Percentiles rank a stretch among this genome's conserved stretches.
Conservation (phyloP, 805 yeast genomes). For the Metschnikowia cubensis region DNA sequence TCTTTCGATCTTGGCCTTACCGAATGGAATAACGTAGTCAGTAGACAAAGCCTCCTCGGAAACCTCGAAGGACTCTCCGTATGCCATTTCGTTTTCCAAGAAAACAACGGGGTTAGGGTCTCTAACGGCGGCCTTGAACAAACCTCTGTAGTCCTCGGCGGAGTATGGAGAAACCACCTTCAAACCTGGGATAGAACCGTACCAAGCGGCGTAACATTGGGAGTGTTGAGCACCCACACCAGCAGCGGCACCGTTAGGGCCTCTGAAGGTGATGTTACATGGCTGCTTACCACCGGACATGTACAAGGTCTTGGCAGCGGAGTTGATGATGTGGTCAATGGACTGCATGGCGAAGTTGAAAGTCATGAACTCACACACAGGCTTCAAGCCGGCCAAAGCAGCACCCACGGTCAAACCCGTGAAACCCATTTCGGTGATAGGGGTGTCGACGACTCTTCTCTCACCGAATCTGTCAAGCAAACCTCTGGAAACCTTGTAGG, state of each 20-base stretch:
- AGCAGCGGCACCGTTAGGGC: conserved; percentile 99
- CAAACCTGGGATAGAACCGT: conserved; percentile 96
- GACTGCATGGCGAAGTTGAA: conserved; percentile 99
- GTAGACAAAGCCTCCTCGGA: conserved; percentile 84
- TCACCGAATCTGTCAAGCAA: conserved; percentile 93
- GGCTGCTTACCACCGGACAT: conserved; percentile 99
- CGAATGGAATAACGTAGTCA: conserved; percentile 89
- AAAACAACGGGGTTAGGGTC: conserved; percentile 98
- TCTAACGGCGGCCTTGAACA: conserved; percentile 92
- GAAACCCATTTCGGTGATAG: conserved; percentile 99
- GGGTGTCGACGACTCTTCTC: conserved; percentile 90
- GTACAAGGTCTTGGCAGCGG: conserved; percentile 97
- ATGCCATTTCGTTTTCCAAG: conserved; percentile 91
- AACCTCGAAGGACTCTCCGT: conserved; percentile 87
- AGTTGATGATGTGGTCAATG: conserved; percentile 95
- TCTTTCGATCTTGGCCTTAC: conserved; percentile 91
- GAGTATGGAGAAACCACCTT: conserved; percentile 95
- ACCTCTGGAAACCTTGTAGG: conserved; percentile 95
- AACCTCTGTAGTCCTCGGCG: conserved; percentile 94
- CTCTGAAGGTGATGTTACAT: conserved; percentile 96
- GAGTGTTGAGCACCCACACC: conserved; percentile 99
- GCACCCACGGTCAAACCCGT: conserved; percentile 94
- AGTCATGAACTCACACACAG: conserved; percentile 98
- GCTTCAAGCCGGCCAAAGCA: conserved; percentile 93
- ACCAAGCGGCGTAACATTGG: conserved; percentile 97